phyloP scores from a whole-genome alignment of 2,329 filamentous ascomycete species.

The Cercospora nicotianae region DNA sequence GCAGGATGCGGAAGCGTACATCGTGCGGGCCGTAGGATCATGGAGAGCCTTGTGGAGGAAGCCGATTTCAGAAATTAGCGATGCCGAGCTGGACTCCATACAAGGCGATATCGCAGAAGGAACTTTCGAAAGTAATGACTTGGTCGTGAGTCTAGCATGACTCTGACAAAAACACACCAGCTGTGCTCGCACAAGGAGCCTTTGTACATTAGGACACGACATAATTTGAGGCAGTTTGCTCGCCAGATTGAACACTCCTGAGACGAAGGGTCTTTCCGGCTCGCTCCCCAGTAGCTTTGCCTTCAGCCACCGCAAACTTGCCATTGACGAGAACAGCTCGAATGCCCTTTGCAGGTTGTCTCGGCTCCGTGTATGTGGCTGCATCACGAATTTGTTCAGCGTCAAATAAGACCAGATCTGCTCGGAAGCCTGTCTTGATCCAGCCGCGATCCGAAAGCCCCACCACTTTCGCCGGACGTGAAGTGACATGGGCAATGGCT shows the following conservation, averaged over 20 bases:
- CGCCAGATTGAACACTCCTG: slow-evolving; percentile 4
- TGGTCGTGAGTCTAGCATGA: background rate
- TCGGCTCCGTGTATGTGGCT: slow-evolving; percentile 33
- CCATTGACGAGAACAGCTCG: slow-evolving; percentile 33
- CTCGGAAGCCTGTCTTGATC: slow-evolving; percentile 29
- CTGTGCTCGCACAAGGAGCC: background rate
- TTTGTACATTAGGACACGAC: background rate
- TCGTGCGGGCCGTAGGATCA: background rate
- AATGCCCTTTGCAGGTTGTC: slow-evolving; percentile 32
- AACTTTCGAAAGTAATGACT: background rate
- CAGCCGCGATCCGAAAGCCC: slow-evolving; percentile 29
- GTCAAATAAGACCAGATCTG: slow-evolving; percentile 34
- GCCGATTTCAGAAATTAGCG: background rate
- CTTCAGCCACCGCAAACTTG: slow-evolving; percentile 30
- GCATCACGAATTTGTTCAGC: slow-evolving; percentile 28
- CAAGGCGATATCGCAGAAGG: background rate
- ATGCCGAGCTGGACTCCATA: background rate
- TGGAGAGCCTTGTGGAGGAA: slow-evolving; percentile 1
- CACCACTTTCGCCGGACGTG: slow-evolving; percentile 29
- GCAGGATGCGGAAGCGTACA: background rate
- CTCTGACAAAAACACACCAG: background rate
- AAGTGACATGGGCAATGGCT: slow-evolving; percentile 33
- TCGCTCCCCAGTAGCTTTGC: slow-evolving; percentile 24
- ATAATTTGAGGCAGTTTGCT: background rate
- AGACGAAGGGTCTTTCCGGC: slow-evolving; percentile 30